Evolutionary conservation across 1,284 basidiomycete species (phyloP).

Genomic region (Rhodotorula sp.): DNA sequence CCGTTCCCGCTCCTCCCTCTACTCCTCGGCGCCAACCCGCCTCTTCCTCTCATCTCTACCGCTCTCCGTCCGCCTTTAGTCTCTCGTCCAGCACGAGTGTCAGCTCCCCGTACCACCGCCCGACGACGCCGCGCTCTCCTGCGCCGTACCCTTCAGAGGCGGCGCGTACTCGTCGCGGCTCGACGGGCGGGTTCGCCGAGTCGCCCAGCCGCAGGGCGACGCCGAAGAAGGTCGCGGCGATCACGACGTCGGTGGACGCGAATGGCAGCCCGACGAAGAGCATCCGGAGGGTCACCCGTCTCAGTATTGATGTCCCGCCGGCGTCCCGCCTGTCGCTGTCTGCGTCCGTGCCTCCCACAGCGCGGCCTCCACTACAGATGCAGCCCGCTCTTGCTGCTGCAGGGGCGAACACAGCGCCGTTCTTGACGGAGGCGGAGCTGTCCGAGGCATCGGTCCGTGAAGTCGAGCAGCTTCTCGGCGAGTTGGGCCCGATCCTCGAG

Average conservation of each 20-base stretch:
- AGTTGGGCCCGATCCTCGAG: slow-evolving; percentile 28
- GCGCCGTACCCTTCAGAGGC: neutral
- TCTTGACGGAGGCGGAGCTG: slow-evolving; percentile 2
- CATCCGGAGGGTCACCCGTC: neutral
- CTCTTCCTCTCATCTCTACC: slow-evolving; percentile 17
- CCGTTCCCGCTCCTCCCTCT: neutral
- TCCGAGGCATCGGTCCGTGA: slow-evolving; percentile 18
- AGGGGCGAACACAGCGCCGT: neutral
- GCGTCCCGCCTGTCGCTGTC: neutral
- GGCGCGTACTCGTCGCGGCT: slow-evolving; percentile 2
- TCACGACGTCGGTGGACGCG: slow-evolving; percentile 4
- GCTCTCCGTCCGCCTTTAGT: slow-evolving; percentile 20
- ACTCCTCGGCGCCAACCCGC: slow-evolving; percentile 15
- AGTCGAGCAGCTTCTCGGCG: slow-evolving; percentile 26
- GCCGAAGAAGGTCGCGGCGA: neutral
- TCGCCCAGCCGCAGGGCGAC: slow-evolving; percentile 1
- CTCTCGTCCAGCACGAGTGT: slow-evolving; percentile 9
- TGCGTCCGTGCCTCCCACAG: neutral
- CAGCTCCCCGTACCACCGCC: slow-evolving; percentile 24
- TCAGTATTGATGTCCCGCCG: slow-evolving; percentile 30
- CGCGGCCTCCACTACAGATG: neutral
- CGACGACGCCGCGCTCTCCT: slow-evolving; percentile 2
- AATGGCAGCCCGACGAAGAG: slow-evolving; percentile 19
- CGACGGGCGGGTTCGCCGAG: slow-evolving; percentile 2
- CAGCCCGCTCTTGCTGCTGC: neutral